Base-by-base conservation (phyloP, 495 filamentous ascomycete species). In the Annulohypoxylon nitens region DNA sequence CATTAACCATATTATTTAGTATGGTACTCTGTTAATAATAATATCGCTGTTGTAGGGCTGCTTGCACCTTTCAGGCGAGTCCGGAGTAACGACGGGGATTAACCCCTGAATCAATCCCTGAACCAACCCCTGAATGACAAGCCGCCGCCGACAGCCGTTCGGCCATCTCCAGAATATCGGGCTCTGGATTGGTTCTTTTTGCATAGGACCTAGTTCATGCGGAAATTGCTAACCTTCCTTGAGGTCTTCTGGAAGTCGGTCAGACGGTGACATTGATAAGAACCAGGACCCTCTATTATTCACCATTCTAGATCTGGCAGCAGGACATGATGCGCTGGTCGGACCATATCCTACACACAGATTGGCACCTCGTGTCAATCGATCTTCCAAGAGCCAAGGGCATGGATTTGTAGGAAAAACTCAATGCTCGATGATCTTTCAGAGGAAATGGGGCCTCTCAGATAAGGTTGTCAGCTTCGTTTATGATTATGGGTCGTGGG, bases 131-230 rank as follows among this genome's bases (percentile, higher is more conserved):
- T 69, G 57, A 34, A 26, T 57, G 57, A 61, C 55, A 69, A 43
- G 18, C 33, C 47, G 50, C 66, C 36, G 63, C 67, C 68, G 68
- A 65, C 55, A 70, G 20, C 61, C 61, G 68, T 30, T 54, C 47
- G 60, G 61, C 48, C 54, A 51, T 43, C 55, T 66, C 62, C n/a
- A 64, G 58, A 63, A 63, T 75, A 59, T 60, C 41, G 57, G 67
- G 67, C 54, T 66, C 61, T 60, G 43, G 63, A 75, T 75, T 70
- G 72, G 72, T 34, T 67, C 63, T 63, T 34, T 57, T 70, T 41
- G n/a, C 43, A 47, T 47, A 47, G 43, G 43, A 18, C 43, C 43
- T 47, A 47, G 43, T 60, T 43, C 4, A 47, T 41, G 18, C 66
- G 62, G 67, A 67, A 70, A 75, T 70, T 75, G 67, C 48, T 36